A percentile compares a stretch with the other conserved stretches of the same genome.
Conservation (phyloP, 805 yeast genomes). For the Zygosaccharomyces lentus region DNA sequence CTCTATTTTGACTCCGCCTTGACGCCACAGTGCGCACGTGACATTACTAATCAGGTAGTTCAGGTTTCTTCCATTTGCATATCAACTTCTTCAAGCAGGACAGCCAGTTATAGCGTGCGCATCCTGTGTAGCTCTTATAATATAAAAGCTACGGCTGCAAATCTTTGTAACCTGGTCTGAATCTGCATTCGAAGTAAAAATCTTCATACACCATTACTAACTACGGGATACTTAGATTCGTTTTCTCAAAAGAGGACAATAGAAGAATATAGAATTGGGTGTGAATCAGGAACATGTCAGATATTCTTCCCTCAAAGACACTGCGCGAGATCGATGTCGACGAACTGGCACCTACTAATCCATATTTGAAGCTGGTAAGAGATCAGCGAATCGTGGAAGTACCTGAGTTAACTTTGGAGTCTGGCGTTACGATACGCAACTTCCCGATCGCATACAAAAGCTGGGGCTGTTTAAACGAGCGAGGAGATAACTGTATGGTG, state of each 20-base stretch:
- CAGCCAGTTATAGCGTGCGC: neutral
- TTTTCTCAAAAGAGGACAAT: neutral
- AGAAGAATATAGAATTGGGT: neutral
- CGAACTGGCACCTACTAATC: conserved; percentile 42
- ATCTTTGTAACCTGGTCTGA: neutral
- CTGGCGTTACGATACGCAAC: conserved; percentile 63
- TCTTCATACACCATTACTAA: neutral
- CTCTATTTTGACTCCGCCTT: neutral
- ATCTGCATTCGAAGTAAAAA: neutral
- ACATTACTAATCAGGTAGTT: neutral
- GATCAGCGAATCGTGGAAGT: conserved; percentile 76
- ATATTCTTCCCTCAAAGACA: conserved; percentile 15
- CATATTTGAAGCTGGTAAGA: conserved; percentile 62
- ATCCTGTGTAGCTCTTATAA: neutral
- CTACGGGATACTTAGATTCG: neutral
- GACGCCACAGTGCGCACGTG: conserved; percentile 4
- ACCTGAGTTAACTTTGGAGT: conserved; percentile 71
- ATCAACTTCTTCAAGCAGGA: conserved; percentile 1
- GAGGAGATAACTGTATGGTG: conserved; percentile 73
- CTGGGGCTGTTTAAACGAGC: conserved; percentile 81
- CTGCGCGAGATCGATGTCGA: conserved; percentile 24
- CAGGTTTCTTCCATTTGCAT: neutral
- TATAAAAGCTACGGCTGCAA: conserved; percentile 2
- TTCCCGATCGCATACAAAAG: conserved; percentile 95
- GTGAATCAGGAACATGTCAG: conserved; percentile 12